Conservation (phyloP, 2,329 filamentous ascomycete species). For the Claviceps sp. region DNA sequence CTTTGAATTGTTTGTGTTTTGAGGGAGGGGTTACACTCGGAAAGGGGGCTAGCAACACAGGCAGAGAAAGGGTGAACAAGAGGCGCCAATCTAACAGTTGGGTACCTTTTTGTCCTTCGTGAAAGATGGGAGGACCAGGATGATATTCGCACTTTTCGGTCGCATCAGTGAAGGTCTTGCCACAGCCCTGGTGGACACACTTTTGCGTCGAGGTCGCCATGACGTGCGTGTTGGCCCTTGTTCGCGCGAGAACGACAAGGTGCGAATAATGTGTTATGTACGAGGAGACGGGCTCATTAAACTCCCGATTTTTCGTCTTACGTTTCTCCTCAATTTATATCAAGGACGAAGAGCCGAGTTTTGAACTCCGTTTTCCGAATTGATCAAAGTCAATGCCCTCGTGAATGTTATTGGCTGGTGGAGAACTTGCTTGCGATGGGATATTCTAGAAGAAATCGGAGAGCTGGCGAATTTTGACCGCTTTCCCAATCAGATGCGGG, state of each 20-base stretch:
- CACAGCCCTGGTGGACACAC: slow-evolving; percentile 94
- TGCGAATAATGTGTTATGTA: not conserved
- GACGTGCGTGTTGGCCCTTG: not conserved
- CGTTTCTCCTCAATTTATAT: not conserved
- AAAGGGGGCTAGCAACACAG: no score
- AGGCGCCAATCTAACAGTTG: not conserved
- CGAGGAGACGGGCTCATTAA: not conserved
- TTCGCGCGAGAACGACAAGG: not conserved
- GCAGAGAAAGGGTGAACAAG: not conserved
- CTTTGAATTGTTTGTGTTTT: not conserved
- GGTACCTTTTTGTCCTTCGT: slow-evolving; percentile 95
- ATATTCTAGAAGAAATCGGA: slow-evolving; percentile 25
- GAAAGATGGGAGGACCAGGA: slow-evolving; percentile 85
- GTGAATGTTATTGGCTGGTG: not conserved
- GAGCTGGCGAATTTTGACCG: slow-evolving; percentile 15
- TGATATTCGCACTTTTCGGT: slow-evolving; percentile 84
- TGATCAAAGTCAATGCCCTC: no score
- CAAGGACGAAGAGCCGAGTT: not conserved
- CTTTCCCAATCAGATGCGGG: slow-evolving; percentile 22
- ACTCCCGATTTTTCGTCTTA: not conserved
- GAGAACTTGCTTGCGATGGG: slow-evolving; percentile 17
- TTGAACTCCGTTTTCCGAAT: no score
- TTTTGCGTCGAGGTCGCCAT: slow-evolving; percentile 59
- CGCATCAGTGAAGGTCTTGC: slow-evolving; percentile 70
- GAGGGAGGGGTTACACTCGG: not conserved